Base-by-base conservation (phyloP, 2,329 filamentous ascomycete genomes). In the Fusarium transvaalense region DNA sequence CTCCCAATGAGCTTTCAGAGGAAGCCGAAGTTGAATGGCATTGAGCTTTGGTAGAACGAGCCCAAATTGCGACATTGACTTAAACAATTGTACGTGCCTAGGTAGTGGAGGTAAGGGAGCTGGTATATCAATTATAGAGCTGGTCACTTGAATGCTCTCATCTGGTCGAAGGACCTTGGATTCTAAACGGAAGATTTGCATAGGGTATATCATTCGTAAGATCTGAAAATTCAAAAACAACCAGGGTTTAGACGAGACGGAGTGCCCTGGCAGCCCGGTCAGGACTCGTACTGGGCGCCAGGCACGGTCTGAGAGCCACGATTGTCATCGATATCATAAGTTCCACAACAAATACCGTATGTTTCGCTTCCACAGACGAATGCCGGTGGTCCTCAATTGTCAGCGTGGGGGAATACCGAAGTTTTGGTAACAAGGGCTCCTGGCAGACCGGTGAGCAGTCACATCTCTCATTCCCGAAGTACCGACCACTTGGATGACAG, bases 401-500 rank as follows among this genome's bases (percentile, higher is more conserved):
- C 43, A 51, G 34, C 51, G 66, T 70, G 66, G 66, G 66, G 66
- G 63, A 64, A 51, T 67, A 67, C 66, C 66, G 34, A 55, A 23
- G 42, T 56, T 64, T 38, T 64, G 63, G 66, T 50, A 69, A 61
- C 66, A 69, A 70, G 66, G 66, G 66, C 57, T 64, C 50, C 55
- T 69, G 37, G 50, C 34, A 67, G 67, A 71, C 68, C 67, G 68
- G 67, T 71, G 67, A 70, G 67, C 60, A 65, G 68, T 71, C 67
- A 62, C 60, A 68, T 68, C 35, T 68, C 45, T 50, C 39, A 63
- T 51, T 60, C 48, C 60, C 31, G 48, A 53, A 29, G 45, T 70
- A 65, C 68, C 67, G 53, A 54, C 64, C 48, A 58, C 54, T 68
- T 70, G 60, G 68, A 58, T 46, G 43, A 39, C 43, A 34, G 38